Base-by-base conservation (phyloP, 805 yeast genomes). In the Priceomyces carsonii region DNA sequence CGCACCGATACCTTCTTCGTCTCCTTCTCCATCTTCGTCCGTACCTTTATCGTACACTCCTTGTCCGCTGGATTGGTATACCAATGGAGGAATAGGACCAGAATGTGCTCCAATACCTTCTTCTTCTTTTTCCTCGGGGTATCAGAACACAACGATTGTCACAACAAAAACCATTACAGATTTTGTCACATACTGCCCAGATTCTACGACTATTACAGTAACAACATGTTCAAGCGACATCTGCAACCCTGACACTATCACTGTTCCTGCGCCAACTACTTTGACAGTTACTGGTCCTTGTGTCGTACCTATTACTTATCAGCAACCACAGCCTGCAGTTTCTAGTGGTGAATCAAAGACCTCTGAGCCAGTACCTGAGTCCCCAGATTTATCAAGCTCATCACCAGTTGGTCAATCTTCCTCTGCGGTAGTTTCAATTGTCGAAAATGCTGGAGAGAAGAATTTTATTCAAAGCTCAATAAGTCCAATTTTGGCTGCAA, bases 211-310 rank as follows among this genome's bases (percentile, higher is more conserved):
- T 42, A 50, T 85, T 38, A 66, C 67, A 41, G 74, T 79, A 59
- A 79, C 78, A 69, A 71, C 71, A 66, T 42, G 45, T 23, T 22
- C 35, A 18, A 21, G 33, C 18, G 26, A 36, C 12, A 26, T 31
- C 17, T 45, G 48, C 37, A 18, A 32, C 19, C 45, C 45, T 8
- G 54, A 55, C 56, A 80, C 87, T 51, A 71, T 75, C 73, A 75
- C 81, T 44, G 87, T 81, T 55, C 75, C 86, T 38, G 79, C 57
- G 50, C 77, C 89, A 40, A 82, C 89, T 56, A 84, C 90, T 47
- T 61, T 85, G 51, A 84, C 90, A 57, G 72, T 85, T 74, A 82
- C 91, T 51, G 80, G 84, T 70, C 89, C 89, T 57, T 83, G 90
- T 71, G 81, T 87, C 51, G 53, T 76, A 48, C 68, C 77, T 47